These are phyloP conservation scores for Vaucheria bursata DNA, from an alignment of 352 stramenopile species.

Conservation along the genomic window DNA sequence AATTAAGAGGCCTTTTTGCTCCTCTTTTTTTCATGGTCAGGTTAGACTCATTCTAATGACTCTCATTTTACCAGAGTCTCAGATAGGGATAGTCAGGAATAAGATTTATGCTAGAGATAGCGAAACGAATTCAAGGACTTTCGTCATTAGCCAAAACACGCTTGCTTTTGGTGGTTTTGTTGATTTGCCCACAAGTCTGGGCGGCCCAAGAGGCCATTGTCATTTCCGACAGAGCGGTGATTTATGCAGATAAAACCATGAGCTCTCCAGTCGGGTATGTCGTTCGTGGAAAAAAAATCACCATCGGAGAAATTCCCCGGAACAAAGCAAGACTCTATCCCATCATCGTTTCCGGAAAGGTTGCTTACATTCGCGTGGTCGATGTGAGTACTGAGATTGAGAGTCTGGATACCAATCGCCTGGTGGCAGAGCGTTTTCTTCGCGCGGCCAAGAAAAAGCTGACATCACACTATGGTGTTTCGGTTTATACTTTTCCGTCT, in stretches of 20 bases:
- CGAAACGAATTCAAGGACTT: no score
- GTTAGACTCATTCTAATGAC: not conserved
- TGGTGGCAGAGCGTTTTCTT: no score
- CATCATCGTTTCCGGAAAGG: not conserved
- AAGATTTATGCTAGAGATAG: no score
- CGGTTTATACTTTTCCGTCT: no score
- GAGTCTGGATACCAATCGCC: no score
- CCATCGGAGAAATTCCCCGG: not conserved
- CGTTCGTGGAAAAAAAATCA: not conserved
- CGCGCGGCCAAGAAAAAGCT: no score
- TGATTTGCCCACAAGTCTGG: not conserved
- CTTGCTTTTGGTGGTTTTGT: no score
- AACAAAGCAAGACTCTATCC: not conserved
- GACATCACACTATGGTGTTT: no score
- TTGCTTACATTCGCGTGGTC: not conserved
- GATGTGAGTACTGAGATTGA: not conserved
- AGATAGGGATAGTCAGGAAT: not conserved
- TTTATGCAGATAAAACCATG: not conserved
- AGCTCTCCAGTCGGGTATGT: not conserved
- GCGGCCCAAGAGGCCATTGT: not conserved
- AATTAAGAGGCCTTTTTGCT: not conserved
- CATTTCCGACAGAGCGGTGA: not conserved
- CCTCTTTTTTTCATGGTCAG: not conserved
- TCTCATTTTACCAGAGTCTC: not conserved
- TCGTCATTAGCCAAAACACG: no score